Evolutionary conservation across 2,329 filamentous ascomycete species (phyloP).

Genomic region (Fusarium euwallaceae): DNA sequence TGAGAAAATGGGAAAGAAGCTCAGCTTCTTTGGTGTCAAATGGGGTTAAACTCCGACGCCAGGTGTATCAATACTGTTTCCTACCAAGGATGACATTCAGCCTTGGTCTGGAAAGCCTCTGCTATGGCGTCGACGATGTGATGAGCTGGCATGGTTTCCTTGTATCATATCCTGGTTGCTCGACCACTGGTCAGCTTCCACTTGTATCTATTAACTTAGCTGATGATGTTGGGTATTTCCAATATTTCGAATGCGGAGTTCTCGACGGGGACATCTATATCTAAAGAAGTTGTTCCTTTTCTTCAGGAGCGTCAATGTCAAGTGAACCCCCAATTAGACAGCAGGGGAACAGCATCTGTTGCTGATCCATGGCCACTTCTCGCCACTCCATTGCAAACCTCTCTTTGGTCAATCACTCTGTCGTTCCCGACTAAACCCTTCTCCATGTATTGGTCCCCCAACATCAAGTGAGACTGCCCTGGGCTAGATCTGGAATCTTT

Average conservation of each 20-base stretch:
- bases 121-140: background rate
- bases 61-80: background rate
- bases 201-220: conserved; percentile 20
- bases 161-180: conserved; percentile 31
- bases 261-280: background rate
- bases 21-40: conserved; percentile 73
- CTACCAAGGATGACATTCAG: background rate
- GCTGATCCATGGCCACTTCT: no score
- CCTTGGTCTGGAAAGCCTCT: background rate
- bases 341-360: no score
- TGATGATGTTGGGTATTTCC: background rate
- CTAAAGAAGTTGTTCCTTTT: background rate
- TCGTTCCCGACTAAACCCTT: background rate
- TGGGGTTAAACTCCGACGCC: conserved; percentile 58
- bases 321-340: background rate
- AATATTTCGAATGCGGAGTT: background rate
- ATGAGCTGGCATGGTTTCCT: background rate
- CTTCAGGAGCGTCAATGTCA: background rate
- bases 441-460: background rate
- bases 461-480: background rate
- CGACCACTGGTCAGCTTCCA: background rate
- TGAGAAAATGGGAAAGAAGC: conserved; percentile 55
- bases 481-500: background rate
- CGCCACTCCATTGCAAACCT: background rate
- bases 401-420: background rate